Evolutionary conservation across 257 asterid species (phyloP).

Genomic region (Solanum medicagineum): DNA sequence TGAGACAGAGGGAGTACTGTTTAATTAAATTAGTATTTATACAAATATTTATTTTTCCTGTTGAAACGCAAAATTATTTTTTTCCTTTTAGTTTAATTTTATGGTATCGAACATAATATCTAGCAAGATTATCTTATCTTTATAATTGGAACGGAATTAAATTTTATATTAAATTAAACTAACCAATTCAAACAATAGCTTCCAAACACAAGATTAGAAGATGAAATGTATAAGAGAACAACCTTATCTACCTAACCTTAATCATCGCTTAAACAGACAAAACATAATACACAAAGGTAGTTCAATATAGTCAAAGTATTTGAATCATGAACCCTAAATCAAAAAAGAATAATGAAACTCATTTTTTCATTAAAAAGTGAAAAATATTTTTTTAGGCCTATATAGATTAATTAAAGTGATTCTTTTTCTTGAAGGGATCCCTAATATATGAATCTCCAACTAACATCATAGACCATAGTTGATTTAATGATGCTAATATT

Average conservation of each 20-base stretch:
- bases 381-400: neutral
- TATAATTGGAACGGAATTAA: neutral
- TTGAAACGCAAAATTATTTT: too few relatives aligned
- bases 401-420: neutral
- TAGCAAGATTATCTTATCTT: neutral
- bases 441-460: neutral
- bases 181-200: neutral
- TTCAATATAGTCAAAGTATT: neutral
- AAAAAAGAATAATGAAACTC: neutral
- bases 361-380: neutral
- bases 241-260: neutral
- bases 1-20: too few relatives aligned
- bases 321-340: neutral
- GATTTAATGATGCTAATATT: neutral
- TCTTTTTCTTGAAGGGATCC: neutral
- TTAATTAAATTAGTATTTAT: too few relatives aligned
- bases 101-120: neutral
- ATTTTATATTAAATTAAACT: neutral
- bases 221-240: neutral
- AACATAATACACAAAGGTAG: neutral
- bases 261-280: neutral
- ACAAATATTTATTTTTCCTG: too few relatives aligned
- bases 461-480: neutral
- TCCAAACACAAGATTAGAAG: neutral
- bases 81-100: too few relatives aligned